phyloP scores from a whole-genome alignment of 1,139 yeast genomes.

The Candida sanyaensis region DNA sequence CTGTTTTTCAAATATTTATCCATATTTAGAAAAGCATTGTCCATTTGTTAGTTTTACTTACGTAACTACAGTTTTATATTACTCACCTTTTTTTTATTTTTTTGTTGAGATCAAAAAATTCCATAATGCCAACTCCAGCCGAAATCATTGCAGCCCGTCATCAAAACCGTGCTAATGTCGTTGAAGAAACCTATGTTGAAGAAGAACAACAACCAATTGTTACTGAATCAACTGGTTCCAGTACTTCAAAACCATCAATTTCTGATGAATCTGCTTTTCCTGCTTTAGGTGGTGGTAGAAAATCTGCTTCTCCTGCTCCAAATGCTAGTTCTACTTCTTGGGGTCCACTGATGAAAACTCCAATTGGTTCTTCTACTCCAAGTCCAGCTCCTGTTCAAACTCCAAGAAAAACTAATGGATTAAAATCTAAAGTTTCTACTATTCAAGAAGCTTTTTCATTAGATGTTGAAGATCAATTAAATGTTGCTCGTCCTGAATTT shows the following conservation, averaged over 20 bases:
- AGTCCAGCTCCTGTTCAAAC: slow-evolving; percentile 26
- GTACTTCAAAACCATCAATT: slow-evolving; percentile 33
- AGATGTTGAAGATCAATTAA: slow-evolving; percentile 65
- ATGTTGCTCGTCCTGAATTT: slow-evolving; percentile 64
- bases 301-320: slow-evolving; percentile 22
- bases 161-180: slow-evolving; percentile 26
- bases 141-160: slow-evolving; percentile 59
- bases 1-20: slow-evolving; percentile 10
- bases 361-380: slow-evolving; percentile 29
- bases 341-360: slow-evolving; percentile 39
- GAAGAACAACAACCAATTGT: slow-evolving; percentile 8
- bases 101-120: neutral
- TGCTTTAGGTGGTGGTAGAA: slow-evolving; percentile 56
- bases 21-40: slow-evolving; percentile 14
- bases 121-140: slow-evolving; percentile 56
- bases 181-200: slow-evolving; percentile 9
- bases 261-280: slow-evolving; percentile 69
- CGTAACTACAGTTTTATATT: neutral
- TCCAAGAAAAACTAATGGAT: slow-evolving; percentile 18
- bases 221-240: slow-evolving; percentile 11
- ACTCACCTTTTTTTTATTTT: neutral
- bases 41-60: slow-evolving; percentile 11
- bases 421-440: slow-evolving; percentile 34
- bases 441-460: slow-evolving; percentile 76
- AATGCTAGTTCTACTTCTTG: slow-evolving; percentile 17